phyloP scores from a whole-genome alignment of 805 yeast genomes.

The Helenozyma rhizophorensis region DNA sequence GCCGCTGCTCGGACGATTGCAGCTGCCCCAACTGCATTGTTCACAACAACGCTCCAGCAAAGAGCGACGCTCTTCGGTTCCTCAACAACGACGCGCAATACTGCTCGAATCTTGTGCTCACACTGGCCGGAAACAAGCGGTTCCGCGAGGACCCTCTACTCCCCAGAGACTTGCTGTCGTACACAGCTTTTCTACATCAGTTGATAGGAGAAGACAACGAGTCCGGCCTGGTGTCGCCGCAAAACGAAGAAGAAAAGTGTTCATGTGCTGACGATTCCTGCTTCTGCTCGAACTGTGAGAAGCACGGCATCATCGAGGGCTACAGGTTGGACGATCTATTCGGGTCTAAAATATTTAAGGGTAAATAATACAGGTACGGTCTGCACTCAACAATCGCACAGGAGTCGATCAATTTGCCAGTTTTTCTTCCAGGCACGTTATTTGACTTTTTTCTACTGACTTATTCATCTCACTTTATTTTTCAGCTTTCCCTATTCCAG shows the following conservation, averaged over 20 bases:
- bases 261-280: conserved; percentile 14
- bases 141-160: too few species aligned
- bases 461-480: too few species aligned
- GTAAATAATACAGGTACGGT: too few species aligned
- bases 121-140: conserved; percentile 2
- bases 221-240: conserved; percentile 3
- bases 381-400: too few species aligned
- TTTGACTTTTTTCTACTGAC: too few species aligned
- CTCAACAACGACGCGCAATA: conserved; percentile 11
- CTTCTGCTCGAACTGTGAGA: conserved; percentile 38
- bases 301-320: conserved; percentile 43
- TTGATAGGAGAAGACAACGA: neutral
- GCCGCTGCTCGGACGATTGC: conserved; percentile 35
- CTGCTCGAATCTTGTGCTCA: conserved; percentile 9
- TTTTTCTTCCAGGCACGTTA: too few species aligned
- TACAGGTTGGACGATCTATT: conserved; percentile 36
- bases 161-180: conserved; percentile 4
- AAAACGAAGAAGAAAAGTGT: conserved; percentile 6
- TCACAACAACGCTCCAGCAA: conserved; percentile 21
- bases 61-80: conserved; percentile 6
- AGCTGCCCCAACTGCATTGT: conserved; percentile 33
- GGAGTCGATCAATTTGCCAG: too few species aligned
- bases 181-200: conserved; percentile 1
- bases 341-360: too few species aligned
- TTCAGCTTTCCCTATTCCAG: too few species aligned